Percentiles rank a stretch among this genome's conserved stretches.
These are phyloP conservation scores for Leccinum rimulosum DNA, from an alignment of 768 basidiomycete species.

Conservation along the genomic window DNA sequence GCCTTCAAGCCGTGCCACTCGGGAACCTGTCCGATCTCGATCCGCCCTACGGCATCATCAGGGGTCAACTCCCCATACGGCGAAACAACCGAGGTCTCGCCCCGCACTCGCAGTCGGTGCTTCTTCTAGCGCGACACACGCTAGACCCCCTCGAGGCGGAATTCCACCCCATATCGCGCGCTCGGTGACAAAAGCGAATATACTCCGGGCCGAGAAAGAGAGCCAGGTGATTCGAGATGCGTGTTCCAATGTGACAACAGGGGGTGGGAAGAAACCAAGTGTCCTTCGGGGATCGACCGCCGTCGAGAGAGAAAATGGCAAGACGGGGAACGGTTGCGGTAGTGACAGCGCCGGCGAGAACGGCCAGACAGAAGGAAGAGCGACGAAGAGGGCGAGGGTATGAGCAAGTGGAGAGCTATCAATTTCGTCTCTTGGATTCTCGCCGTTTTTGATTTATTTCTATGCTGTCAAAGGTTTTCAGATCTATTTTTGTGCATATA, in stretches of 20 bases:
- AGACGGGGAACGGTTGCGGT: background rate
- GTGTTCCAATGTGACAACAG: constrained; percentile 1
- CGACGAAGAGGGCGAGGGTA: constrained; percentile 15
- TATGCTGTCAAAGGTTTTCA: constrained; percentile 9
- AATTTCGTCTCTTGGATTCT: background rate
- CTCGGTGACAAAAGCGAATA: constrained; percentile 28
- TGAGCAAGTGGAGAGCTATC: background rate
- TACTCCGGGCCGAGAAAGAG: constrained; percentile 25
- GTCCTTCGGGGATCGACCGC: constrained; percentile 18
- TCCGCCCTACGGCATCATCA: background rate
- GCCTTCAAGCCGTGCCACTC: background rate
- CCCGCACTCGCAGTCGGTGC: background rate
- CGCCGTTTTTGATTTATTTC: background rate
- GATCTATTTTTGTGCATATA: background rate
- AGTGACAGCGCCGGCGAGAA: constrained; percentile 61
- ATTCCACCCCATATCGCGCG: constrained; percentile 32
- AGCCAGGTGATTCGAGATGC: constrained; percentile 18
- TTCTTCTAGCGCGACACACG: constrained; percentile 2
- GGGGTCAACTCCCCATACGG: background rate
- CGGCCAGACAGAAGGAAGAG: constrained; percentile 52
- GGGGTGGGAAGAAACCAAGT: constrained; percentile 24
- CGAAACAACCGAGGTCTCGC: background rate
- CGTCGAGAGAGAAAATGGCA: constrained; percentile 2
- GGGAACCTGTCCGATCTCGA: constrained; percentile 3
- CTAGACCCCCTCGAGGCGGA: constrained; percentile 28